A percentile compares a stretch with the other conserved stretches of the same genome.
These are phyloP conservation scores for Xylaria polymorpha DNA, from an alignment of 2,329 filamentous ascomycete species.

Conservation along the genomic window DNA sequence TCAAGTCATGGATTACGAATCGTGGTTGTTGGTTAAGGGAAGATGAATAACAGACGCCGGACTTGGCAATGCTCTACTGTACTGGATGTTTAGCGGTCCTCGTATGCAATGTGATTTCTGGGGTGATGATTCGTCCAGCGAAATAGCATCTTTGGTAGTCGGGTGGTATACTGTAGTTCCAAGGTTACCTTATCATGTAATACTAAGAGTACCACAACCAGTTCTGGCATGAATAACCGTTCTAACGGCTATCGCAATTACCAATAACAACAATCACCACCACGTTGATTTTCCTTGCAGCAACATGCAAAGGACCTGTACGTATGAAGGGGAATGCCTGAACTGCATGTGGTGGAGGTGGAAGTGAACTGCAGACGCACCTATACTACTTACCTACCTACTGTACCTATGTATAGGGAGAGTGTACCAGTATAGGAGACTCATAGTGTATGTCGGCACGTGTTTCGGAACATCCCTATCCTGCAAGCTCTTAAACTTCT, in stretches of 20 bases:
- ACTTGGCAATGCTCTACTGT: background rate
- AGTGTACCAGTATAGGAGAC: no score
- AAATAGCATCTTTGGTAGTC: no score
- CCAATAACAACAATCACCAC: background rate
- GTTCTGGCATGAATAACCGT: background rate
- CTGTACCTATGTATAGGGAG: background rate
- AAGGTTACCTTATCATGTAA: background rate
- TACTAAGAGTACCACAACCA: background rate
- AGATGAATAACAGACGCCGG: background rate
- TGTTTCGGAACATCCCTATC: background rate
- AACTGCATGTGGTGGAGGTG: background rate
- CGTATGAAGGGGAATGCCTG: conserved; percentile 1
- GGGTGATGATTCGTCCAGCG: no score
- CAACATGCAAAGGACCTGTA: background rate
- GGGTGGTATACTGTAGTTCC: no score
- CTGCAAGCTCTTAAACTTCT: conserved; percentile 33
- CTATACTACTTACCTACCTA: background rate
- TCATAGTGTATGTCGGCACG: background rate
- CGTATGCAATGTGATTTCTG: no score
- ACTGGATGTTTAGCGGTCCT: background rate
- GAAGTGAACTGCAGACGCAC: background rate
- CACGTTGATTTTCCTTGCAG: background rate
- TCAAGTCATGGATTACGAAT: no score
- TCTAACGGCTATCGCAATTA: background rate
- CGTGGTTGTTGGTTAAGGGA: no score